Evolutionary conservation across 306 rosid species (phyloP).

Genomic region (Quercus rubra): DNA sequence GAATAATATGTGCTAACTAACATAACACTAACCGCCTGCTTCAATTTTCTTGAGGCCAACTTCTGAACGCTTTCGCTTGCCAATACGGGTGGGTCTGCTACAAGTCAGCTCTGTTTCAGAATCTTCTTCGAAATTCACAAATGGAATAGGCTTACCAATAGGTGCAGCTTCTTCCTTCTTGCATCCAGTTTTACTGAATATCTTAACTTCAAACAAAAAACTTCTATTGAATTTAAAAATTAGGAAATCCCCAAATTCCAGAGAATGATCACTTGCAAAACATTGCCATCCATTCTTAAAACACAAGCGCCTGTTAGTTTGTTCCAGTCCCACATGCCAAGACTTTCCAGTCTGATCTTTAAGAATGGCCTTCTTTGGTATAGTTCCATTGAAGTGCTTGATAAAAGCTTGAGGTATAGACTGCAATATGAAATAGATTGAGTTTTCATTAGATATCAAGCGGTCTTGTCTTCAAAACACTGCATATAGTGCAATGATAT

Average conservation of each 20-base stretch:
- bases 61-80: not conserved
- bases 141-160: not conserved
- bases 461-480: not conserved
- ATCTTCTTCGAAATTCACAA: not conserved
- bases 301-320: not conserved
- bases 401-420: conserved; percentile 22
- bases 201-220: not conserved
- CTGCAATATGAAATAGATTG: conserved; percentile 5
- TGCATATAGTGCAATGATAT: not conserved
- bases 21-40: not conserved
- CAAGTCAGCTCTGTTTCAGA: not conserved
- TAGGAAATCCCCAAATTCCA: conserved; percentile 19
- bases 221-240: conserved; percentile 9
- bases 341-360: conserved; percentile 16
- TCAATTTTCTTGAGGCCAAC: not conserved
- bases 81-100: not conserved
- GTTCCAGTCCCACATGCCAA: conserved; percentile 23
- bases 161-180: not conserved
- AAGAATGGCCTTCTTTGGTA: conserved; percentile 11
- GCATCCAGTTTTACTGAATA: conserved; percentile 2
- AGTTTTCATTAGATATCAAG: not conserved
- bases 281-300: conserved; percentile 24
- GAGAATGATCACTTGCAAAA: conserved; percentile 16
- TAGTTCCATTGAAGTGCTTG: conserved; percentile 6
- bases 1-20: not conserved